Base-by-base conservation (phyloP, 805 yeast species). In the Candida sonorensis region DNA sequence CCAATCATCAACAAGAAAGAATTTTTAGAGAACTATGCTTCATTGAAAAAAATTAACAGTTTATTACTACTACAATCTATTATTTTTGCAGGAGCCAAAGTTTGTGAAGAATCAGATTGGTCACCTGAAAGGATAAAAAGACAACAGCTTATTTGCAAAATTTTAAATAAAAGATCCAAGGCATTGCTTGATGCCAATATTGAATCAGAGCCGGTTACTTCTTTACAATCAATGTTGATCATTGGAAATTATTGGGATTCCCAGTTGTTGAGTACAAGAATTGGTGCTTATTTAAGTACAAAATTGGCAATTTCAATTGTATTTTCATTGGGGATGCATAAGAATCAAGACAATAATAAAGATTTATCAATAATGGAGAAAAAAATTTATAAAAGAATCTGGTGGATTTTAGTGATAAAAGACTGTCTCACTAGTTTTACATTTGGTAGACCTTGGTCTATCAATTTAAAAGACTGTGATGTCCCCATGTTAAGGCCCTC, bases 351-450 rank as follows among this genome's bases (percentile, higher is more conserved):
- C 22, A 17, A 29, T 3, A 26, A 34, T 12, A 19, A 31, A 10
- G 36, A 35, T 2, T 16, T 48, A 9, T 35, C 48, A 2, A 21
- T 23, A 1, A 17, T 32, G 30, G 48, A 44, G 10, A 53, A 44
- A 31, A 71, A 71, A 38, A 50, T 76, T 24, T 75, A 80, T 68
- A 68, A 79, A 42, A 62, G 87, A 26, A 64, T 81, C 10, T 83
- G 88, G 87, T 82, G 94, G 94, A 63, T 75, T 37, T 54, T 82
- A 18, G 81, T 78, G 53, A 70, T 70, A 36, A 73, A 79, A 45
- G 94, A 82, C 53, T 59, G 84, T 7, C 64, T 68, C 27, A 71
- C 71, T 7, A 75, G 87, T 5, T 81, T 82, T 42, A 62, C 73
- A 30, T 72, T 77, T 53, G 90, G 92, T 12, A 63, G 92, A 34